phyloP scores from a whole-genome alignment of 331 rosid genomes.

The Prunus yedoensis region DNA sequence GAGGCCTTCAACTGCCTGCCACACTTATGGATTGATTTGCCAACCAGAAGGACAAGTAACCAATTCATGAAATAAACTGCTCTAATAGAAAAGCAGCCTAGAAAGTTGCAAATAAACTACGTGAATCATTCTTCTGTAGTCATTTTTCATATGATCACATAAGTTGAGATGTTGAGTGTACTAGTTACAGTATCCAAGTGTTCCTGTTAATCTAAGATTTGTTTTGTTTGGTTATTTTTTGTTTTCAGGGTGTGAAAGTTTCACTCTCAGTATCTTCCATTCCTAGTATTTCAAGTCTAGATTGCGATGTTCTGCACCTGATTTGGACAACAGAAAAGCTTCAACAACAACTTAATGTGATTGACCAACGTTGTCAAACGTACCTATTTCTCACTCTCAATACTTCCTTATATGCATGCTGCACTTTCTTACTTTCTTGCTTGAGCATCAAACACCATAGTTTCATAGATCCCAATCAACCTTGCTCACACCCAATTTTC shows the following conservation, averaged over 20 bases:
- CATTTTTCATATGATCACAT: background rate
- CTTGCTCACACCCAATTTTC: background rate
- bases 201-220: background rate
- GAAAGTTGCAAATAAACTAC: background rate
- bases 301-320: slow-evolving; percentile 64
- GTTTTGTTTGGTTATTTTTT: background rate
- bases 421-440: background rate
- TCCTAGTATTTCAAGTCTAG: slow-evolving; percentile 57
- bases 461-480: background rate
- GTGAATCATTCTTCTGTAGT: background rate
- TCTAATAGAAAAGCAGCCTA: background rate
- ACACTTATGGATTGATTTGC: background rate
- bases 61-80: background rate
- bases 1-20: background rate
- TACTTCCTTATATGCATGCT: background rate
- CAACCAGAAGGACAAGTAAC: background rate
- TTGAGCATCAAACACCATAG: background rate
- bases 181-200: background rate
- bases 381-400: slow-evolving; percentile 31
- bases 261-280: slow-evolving; percentile 56
- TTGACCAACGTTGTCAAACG: slow-evolving; percentile 71
- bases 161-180: background rate
- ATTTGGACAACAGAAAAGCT: slow-evolving; percentile 77
- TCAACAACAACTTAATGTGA: slow-evolving; percentile 69
- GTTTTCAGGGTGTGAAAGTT: slow-evolving; percentile 74